Evolutionary conservation across 192 early-diverging fungal genomes (phyloP), one percentile per base, ranked within the genome.

Genomic region (Helicostylum pulchrum): DNA sequence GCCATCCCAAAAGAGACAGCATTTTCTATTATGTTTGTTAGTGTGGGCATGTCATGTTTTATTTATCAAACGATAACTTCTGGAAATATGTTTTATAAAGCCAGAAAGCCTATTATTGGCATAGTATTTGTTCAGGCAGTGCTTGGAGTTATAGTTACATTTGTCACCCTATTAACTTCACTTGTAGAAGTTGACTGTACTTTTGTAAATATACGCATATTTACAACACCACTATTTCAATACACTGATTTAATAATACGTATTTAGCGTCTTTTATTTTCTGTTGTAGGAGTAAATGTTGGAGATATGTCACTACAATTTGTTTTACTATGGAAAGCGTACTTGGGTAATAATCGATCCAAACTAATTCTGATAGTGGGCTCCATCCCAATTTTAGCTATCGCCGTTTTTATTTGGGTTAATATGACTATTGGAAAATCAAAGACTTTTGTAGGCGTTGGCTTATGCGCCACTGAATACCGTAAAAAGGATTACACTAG

Each of bases 21-120:
- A 0, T 68, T 73, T 44, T 73, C 66, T n/a, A 63, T 73, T 20
- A 67, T 73, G 55, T 57, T 73, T 26, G 71, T 73, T 7, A 68
- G 55, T 17, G 44, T 73, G 9, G 66, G 71, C 5, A 43, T 67
- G 61, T 3, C 49, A 20, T 73, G 65, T 36, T 73, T 73, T 60
- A 34, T 73, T 34, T 73, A 61, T 62, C 71, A 73, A 26, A 54
- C 55, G 2, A 43, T 67, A 2, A 17, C 57, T 20, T 23, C 56
- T 8, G 66, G 31, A 32, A 15, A 14, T 17, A 64, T 73, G 49
- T 51, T 64, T 23, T 51, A 52, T 34, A 48, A 68, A 23, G 17
- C 61, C 8, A 26, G 34, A n/a, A 73, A 73, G 26, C 66, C 61
- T 7, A 50, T 73, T 12, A 61, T 67, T 48, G 50, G 39, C 36